These are phyloP conservation scores for Actinomortierella wolfii DNA, from an alignment of 371 early-diverging fungal species.

Conservation along the genomic window DNA sequence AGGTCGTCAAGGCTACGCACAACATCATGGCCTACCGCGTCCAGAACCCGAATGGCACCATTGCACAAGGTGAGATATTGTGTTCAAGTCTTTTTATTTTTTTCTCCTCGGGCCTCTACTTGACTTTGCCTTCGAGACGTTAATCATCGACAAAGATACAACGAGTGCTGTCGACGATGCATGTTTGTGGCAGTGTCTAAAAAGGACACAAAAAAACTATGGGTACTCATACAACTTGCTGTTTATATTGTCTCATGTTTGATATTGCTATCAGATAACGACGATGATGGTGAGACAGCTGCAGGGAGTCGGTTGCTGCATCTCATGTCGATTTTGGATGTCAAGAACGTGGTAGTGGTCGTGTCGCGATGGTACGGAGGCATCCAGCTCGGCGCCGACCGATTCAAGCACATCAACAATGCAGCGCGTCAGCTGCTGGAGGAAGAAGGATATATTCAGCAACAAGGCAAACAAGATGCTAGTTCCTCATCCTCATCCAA, in stretches of 20 bases:
- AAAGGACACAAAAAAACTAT: no score
- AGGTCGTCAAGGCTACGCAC: constrained; percentile 86
- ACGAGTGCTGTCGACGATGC: no score
- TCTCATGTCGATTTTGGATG: constrained; percentile 76
- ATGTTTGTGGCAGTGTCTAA: no score
- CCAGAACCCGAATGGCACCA: constrained; percentile 54
- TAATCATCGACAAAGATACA: no score
- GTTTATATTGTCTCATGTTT: neutral
- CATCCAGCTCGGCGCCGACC: constrained; percentile 76
- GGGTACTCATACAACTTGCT: neutral
- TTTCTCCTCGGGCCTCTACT: no score
- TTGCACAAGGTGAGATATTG: constrained; percentile 51
- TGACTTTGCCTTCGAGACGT: no score
- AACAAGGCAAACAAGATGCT: neutral
- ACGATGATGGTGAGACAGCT: constrained; percentile 86
- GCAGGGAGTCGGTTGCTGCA: constrained; percentile 81
- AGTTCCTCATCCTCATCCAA: neutral
- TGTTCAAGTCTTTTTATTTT: no score
- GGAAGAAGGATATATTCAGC: constrained; percentile 62
- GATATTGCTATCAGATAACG: constrained; percentile 56
- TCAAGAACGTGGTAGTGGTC: constrained; percentile 79
- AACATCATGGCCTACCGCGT: constrained; percentile 91
- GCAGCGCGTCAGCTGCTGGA: constrained; percentile 74
- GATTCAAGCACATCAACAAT: constrained; percentile 93
- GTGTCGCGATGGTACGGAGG: constrained; percentile 95